Base-by-base conservation (phyloP, 768 basidiomycete genomes). In the Leccinum sublutescens region DNA sequence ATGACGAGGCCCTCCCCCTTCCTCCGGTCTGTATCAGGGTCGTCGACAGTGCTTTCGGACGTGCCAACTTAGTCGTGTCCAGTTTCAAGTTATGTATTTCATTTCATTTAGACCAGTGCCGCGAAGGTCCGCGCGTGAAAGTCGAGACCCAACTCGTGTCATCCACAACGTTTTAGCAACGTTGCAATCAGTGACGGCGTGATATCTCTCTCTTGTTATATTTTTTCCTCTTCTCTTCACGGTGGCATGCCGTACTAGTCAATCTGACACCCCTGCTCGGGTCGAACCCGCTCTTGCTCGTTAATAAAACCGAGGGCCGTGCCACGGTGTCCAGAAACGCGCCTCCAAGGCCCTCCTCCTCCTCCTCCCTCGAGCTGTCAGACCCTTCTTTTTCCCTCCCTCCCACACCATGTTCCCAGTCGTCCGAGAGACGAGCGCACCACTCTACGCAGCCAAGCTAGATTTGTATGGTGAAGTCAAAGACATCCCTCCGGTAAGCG, bases 151-250 rank as follows among this genome's bases (percentile, higher is more conserved):
- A 33, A 50, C 55, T 57, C 60, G 49, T 63, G 66, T 66, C 63
- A 60, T 47, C 25, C 36, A 55, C 65, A 72, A 71, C 70, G 70
- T 72, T 72, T 48, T 60, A 62, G 59, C 68, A 71, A 72, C 70
- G 70, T 68, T 72, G 69, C 40, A 43, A 43, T 43, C 69, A 34
- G 23, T 62, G 58, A 25, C 12, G 50, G 55, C 68, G 15, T 60
- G 62, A 50, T 58, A 33, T 43, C 51, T 51, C 45, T 49, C 47
- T 51, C 29, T 29, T 43, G 7, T 17, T 40, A n/a, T 38, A 50
- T 63, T n/a, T 48, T 38, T 48, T 33, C 33, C 50, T 43, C 52
- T 50, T 47, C 21, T 50, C 45, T 50, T 58, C 54, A 40, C 54
- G 38, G 31, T 51, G 50, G 59, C 65, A 63, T 58, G 64, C 58